Base-by-base conservation (phyloP, 176 grass and related monocot species). In the Musa acuminata region DNA sequence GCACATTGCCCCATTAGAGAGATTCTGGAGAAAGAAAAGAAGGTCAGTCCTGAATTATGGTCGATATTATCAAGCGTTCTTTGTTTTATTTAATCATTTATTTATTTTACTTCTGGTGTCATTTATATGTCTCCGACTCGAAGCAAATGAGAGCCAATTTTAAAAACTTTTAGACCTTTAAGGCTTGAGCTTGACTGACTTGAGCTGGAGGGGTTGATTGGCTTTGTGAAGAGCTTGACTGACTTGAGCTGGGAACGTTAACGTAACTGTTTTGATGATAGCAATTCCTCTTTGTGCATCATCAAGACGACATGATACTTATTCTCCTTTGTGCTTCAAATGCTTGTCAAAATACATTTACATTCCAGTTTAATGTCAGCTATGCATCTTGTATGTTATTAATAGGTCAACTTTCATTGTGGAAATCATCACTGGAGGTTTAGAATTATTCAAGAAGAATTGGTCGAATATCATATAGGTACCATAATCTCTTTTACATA, bases 21-120 rank as follows among this genome's bases (percentile, higher is more conserved):
- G 87, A 88, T 99, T 83, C 80, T 99, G 49, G 95, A 99, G 73
- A 99, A 99, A 78, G 95, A 99, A 89, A 99, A 99, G 79, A 99
- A 94, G 91, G 95, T 99, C 74, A 25, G 67, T 13, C 67, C 52
- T 24, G 53, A n/a, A 49, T 35, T 69, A n/a, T n/a, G 35, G 35
- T n/a, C 1, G 9, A 23, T 20, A 13, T 22, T 9, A 20, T 17
- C 10, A 20, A 22, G 22, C 1, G 8, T 11, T 64, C 4, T 25
- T 35, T 35, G 29, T 35, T 35, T 35, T 5, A 4, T 35, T 43
- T 43, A 43, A 43, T 8, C 14, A 14, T 60, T 60, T 16, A 17
- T 5, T 58, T 58, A 58, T 58, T n/a, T 60, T 21, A 19, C n/a
- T 60, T n/a, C 57, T 60, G 57, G 57, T 20, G 57, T 60, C 4